phyloP scores from a whole-genome alignment of 352 stramenopile species.

The Pelagophyceae sp. region DNA sequence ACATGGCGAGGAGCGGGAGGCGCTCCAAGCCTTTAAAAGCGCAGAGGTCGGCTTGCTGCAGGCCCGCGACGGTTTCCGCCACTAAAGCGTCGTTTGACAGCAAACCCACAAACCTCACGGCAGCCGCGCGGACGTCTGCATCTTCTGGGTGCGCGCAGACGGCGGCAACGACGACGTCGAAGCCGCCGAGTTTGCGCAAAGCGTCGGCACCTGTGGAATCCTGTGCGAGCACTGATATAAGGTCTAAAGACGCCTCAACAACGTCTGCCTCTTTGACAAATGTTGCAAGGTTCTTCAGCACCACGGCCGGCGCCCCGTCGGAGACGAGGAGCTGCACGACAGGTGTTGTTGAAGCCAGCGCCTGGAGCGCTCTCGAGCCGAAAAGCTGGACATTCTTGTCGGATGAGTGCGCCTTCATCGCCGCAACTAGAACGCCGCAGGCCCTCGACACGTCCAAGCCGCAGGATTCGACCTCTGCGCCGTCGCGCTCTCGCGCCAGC shows the following conservation, averaged over 20 bases:
- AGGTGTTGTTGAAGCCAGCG: neutral
- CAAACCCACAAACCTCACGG: conserved; percentile 17
- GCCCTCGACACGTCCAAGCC: neutral
- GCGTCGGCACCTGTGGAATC: conserved; percentile 3
- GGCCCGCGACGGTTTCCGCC: conserved; percentile 12
- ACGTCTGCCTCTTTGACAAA: conserved; percentile 16
- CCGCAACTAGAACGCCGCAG: conserved; percentile 5
- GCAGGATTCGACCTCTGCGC: neutral
- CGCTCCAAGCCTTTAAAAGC: too few species aligned
- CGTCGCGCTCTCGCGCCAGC: conserved; percentile 12
- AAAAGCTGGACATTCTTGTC: conserved; percentile 21
- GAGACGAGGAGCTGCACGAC: conserved; percentile 16
- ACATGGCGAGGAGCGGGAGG: conserved; percentile 27
- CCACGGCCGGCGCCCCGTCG: neutral
- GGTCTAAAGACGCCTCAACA: conserved; percentile 11
- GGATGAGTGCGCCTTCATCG: conserved; percentile 18
- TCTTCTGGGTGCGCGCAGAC: conserved; percentile 24
- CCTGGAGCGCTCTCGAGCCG: conserved; percentile 13
- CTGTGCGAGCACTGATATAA: neutral
- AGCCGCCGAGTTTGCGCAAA: neutral
- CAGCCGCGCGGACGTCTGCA: conserved; percentile 13
- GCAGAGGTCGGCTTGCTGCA: too few species aligned
- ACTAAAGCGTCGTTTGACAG: conserved; percentile 21
- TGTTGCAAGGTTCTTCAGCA: conserved; percentile 15
- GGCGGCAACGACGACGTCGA: conserved; percentile 23